Evolutionary conservation across 495 filamentous ascomycete species (phyloP).

Genomic region (Aspergillus hancockii): DNA sequence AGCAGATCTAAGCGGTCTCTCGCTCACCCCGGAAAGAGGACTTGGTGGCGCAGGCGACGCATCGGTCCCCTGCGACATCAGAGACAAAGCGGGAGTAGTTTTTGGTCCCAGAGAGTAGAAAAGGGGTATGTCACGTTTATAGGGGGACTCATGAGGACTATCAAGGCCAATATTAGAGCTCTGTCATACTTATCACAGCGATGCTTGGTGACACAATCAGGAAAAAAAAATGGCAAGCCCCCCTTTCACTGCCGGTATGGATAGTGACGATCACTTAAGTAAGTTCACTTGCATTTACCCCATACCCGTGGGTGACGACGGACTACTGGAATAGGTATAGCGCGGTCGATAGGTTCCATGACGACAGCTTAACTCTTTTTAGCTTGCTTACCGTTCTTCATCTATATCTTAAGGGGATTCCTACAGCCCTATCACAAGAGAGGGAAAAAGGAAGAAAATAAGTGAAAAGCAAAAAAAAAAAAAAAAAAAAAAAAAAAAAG

Average conservation of each 20-base stretch:
- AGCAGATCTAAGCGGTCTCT: constrained; percentile 11
- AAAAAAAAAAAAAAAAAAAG: no score
- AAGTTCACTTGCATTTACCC: neutral
- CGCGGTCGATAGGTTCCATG: neutral
- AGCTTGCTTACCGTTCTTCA: no score
- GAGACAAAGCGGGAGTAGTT: constrained; percentile 21
- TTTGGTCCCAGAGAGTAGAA: constrained; percentile 26
- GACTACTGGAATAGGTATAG: constrained; percentile 1
- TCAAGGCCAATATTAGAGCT: neutral
- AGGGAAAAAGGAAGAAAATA: no score
- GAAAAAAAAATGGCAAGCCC: neutral
- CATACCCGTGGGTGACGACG: neutral
- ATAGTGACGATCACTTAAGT: constrained; percentile 1
- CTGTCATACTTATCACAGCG: neutral
- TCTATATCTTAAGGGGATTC: no score
- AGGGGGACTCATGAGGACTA: constrained; percentile 25
- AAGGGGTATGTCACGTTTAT: constrained; percentile 22
- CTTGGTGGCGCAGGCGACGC: constrained; percentile 14
- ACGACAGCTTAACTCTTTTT: no score
- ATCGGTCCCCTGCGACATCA: constrained; percentile 30
- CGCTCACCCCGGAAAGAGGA: constrained; percentile 23
- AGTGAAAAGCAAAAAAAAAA: no score
- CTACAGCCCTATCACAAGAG: no score
- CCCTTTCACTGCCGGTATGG: neutral
- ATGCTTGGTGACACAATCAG: neutral